These are phyloP conservation scores for Reutealis trisperma DNA, from an alignment of 345 rosid genomes.

Conservation along the genomic window DNA sequence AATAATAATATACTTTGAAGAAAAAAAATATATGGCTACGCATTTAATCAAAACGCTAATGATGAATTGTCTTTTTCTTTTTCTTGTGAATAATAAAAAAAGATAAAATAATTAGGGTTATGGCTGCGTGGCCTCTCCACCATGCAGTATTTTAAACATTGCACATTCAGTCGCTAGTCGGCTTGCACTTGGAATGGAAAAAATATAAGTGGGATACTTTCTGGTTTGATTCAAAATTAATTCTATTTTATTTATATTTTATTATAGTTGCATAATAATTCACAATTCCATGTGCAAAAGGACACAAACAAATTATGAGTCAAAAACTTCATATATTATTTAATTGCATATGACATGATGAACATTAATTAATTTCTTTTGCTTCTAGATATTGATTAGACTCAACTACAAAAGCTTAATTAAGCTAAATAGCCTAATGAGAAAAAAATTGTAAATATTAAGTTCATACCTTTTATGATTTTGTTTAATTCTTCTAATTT, in stretches of 20 bases:
- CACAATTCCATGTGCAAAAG: background rate
- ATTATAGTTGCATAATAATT: background rate
- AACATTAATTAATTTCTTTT: background rate
- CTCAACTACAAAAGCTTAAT: background rate
- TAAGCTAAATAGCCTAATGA: no score
- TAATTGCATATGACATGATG: background rate
- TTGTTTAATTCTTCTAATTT: no score
- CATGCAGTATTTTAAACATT: background rate
- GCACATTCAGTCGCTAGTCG: background rate
- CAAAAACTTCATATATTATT: background rate
- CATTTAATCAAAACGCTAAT: conserved; percentile 4
- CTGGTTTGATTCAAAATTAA: background rate
- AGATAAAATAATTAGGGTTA: background rate
- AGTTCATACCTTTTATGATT: no score
- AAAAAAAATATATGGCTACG: background rate
- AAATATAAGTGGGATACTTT: background rate
- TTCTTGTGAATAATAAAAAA: no score
- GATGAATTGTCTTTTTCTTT: background rate
- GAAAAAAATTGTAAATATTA: no score
- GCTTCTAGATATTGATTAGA: background rate
- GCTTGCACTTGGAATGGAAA: background rate
- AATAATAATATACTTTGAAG: no score
- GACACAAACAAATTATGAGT: background rate
- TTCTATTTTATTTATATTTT: no score
- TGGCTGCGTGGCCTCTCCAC: conserved; percentile 13